These are phyloP conservation scores for Aspergillus unguis DNA, from an alignment of 2,329 filamentous ascomycete species.

Conservation along the genomic window DNA sequence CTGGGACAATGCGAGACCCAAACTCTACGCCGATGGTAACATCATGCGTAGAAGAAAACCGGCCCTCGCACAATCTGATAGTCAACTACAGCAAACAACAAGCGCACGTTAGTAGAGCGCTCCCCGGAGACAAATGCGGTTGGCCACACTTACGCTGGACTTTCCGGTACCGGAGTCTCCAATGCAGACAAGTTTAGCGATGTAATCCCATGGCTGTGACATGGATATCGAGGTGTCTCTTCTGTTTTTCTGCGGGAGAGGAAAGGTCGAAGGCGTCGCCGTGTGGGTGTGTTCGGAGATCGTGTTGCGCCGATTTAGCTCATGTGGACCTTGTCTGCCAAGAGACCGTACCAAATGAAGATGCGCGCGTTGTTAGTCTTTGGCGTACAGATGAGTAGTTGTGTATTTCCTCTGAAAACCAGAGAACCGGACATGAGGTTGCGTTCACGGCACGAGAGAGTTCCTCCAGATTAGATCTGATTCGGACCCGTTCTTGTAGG, in stretches of 20 bases:
- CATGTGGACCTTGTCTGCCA: slow-evolving; percentile 13
- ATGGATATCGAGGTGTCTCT: slow-evolving; percentile 32
- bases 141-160: slow-evolving; percentile 57
- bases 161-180: slow-evolving; percentile 97
- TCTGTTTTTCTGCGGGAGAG: neutral
- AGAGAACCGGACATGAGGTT: neutral
- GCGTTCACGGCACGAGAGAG: neutral
- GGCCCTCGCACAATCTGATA: slow-evolving; percentile 92
- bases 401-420: neutral
- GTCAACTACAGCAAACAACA: slow-evolving; percentile 61
- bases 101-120: slow-evolving; percentile 11
- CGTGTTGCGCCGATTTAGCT: slow-evolving; percentile 13
- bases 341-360: slow-evolving; percentile 3
- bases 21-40: slow-evolving; percentile 98
- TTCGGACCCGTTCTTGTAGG: neutral
- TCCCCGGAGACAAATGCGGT: neutral
- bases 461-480: neutral
- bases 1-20: slow-evolving; percentile 85
- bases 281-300: neutral
- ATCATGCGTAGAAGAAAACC: slow-evolving; percentile 91
- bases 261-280: neutral
- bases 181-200: slow-evolving; percentile 96
- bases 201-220: slow-evolving; percentile 85
- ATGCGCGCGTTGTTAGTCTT: neutral
- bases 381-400: neutral